A percentile compares a stretch with the other conserved stretches of the same genome.
These are phyloP conservation scores for Gonapodya prolifera DNA, from an alignment of 192 early-diverging fungal species.

Conservation along the genomic window DNA sequence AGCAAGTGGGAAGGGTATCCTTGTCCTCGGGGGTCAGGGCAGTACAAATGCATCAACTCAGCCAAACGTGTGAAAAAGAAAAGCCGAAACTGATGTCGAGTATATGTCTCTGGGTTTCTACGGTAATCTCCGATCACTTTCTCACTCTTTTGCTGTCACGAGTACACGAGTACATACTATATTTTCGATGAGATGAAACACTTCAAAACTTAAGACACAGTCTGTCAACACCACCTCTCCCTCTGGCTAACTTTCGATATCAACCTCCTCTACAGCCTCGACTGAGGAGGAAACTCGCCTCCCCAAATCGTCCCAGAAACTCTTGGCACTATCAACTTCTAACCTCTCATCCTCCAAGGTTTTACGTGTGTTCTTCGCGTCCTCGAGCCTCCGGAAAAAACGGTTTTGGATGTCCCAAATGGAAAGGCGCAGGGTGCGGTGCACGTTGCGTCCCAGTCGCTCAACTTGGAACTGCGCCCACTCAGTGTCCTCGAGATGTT, in stretches of 20 bases:
- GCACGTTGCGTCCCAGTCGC: conserved; percentile 21
- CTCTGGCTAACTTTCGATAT: not conserved
- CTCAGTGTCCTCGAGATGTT: conserved; percentile 22
- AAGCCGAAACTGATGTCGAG: too few species aligned
- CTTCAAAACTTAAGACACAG: not conserved
- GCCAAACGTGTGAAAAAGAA: too few species aligned
- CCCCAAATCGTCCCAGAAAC: not conserved
- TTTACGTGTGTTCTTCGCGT: conserved; percentile 14
- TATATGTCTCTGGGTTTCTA: too few species aligned
- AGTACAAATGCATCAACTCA: too few species aligned
- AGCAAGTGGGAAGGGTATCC: too few species aligned
- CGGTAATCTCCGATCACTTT: too few species aligned
- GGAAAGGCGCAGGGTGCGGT: conserved; percentile 22
- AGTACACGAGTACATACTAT: too few species aligned
- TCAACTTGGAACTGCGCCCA: conserved; percentile 21
- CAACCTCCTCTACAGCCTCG: not conserved
- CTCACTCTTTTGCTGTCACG: too few species aligned
- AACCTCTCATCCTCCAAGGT: not conserved
- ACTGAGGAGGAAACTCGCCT: not conserved
- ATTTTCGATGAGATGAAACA: too few species aligned
- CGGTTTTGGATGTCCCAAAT: conserved; percentile 43
- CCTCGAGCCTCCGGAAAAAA: conserved; percentile 27
- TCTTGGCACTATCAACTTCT: not conserved
- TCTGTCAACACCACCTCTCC: not conserved
- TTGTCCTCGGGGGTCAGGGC: too few species aligned